Percentiles rank a stretch among this genome's conserved stretches.
Conservation (phyloP, 257 asterid genomes). For the Nicotiana noctiflora region DNA sequence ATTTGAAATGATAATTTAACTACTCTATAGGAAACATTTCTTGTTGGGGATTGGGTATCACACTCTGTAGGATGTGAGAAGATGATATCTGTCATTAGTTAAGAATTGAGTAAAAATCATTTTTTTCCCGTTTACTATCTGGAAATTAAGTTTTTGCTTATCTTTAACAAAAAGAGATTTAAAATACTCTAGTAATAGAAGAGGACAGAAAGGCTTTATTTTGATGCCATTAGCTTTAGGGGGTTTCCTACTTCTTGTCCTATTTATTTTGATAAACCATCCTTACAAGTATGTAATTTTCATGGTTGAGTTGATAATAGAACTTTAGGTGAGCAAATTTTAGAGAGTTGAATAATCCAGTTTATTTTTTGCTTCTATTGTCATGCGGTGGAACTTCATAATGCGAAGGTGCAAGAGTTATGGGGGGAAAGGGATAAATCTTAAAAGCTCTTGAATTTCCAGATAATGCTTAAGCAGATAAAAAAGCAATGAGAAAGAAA, state of each 20-base stretch:
- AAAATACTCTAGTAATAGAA: not conserved
- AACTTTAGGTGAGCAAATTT: not conserved
- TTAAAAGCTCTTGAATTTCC: not conserved
- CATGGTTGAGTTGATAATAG: not conserved
- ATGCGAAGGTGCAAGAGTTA: not conserved
- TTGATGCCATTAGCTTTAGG: not conserved
- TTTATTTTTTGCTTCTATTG: not conserved
- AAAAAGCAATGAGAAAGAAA: not conserved
- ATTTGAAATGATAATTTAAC: not conserved
- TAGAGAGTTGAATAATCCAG: not conserved
- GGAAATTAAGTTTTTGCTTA: not conserved
- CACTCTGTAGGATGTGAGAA: not conserved
- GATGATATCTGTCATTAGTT: not conserved
- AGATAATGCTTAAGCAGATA: not conserved
- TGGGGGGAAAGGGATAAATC: not conserved
- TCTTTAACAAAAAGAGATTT: too few species aligned
- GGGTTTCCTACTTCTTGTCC: not conserved
- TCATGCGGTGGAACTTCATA: not conserved
- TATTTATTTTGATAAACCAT: not conserved
- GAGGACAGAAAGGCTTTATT: not conserved
- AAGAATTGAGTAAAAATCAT: not conserved
- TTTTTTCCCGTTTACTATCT: not conserved
- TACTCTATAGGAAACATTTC: not conserved
- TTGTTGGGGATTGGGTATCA: not conserved
- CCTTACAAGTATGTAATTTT: not conserved